Evolutionary conservation across 208 protist genomes (phyloP), one percentile per base, ranked within the genome.

Genomic region (Acanthamoeba culbertsoni): DNA sequence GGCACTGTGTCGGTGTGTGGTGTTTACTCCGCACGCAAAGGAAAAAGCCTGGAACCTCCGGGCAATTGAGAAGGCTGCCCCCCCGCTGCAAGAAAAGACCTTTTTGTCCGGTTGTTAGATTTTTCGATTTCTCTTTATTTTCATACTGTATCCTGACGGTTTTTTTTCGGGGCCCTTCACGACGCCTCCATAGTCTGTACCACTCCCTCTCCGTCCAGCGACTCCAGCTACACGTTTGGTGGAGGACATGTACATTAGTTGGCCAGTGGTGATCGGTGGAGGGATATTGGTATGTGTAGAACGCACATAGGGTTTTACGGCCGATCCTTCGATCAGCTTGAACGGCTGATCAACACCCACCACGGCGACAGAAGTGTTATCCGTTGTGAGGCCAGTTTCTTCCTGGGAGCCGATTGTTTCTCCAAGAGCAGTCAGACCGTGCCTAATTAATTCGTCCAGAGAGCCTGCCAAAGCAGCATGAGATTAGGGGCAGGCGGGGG

Each of bases 371-470:
- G 46, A 95, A 88, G 62, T 63, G 20, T 45, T 53, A 31, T 93
- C 37, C 3, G 31, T 31, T 93, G 20, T 86, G 18, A 86, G 73
- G 10, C 73, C 73, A 8, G 28, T 57, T 40, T 93, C 59, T 23
- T 91, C 42, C 45, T 71, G 48, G 8, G 65, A 82, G 26, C 96
- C 96, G 20, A 97, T 97, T n/a, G 98, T 98, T 14, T 98, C 98
- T 31, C 97, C 96, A 14, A 99, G 97, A 14, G 98, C 98, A 93
- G 97, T 97, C 4, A 99, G 96, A 4, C 97, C 98, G 90, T 99
- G 98, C 43, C 93, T 94, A 23, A 99, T 97, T n/a, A 99, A 97
- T 68, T 97, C 97, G 46, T 99, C 96, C 23, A 95, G 71, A 40
- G 95, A 40, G 53, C 45, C 92, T 95, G 7, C 45, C 8, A 5